Percentiles rank a stretch among this genome's conserved stretches.
These are phyloP conservation scores for Termitomyces eurrhizus DNA, from an alignment of 768 basidiomycete species.

Conservation along the genomic window DNA sequence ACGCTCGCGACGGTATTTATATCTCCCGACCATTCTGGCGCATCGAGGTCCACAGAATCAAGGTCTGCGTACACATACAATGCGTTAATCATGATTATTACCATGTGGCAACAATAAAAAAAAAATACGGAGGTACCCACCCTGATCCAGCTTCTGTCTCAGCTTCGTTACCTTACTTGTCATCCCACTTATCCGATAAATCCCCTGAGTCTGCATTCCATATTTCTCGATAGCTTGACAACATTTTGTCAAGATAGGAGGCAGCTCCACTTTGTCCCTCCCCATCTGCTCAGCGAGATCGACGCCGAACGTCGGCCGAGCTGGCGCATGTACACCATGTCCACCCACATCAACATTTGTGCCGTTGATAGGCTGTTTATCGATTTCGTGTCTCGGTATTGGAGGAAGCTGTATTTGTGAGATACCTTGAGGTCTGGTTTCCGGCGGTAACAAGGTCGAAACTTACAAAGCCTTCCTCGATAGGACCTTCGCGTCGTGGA, in stretches of 20 bases:
- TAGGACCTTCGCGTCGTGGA: constrained; percentile 85
- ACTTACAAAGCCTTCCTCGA: constrained; percentile 92
- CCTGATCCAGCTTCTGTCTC: constrained; percentile 82
- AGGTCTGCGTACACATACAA: constrained; percentile 49
- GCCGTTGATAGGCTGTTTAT: constrained; percentile 22
- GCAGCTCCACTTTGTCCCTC: constrained; percentile 89
- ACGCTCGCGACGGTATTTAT: constrained; percentile 96
- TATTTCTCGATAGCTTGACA: constrained; percentile 89
- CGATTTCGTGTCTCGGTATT: constrained; percentile 40
- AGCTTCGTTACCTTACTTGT: constrained; percentile 82
- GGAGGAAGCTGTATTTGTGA: constrained; percentile 51
- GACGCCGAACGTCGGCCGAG: constrained; percentile 84
- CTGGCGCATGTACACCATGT: constrained; percentile 51
- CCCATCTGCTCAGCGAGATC: constrained; percentile 90
- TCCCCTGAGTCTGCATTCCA: constrained; percentile 79
- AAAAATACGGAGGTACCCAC: constrained; percentile 32
- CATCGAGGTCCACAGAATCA: constrained; percentile 81
- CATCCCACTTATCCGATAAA: constrained; percentile 92
- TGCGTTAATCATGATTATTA: background rate
- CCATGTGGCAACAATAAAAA: background rate
- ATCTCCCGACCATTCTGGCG: constrained; percentile 88
- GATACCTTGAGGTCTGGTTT: constrained; percentile 1
- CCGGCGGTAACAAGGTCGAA: background rate
- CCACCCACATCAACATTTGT: constrained; percentile 39
- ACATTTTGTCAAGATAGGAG: constrained; percentile 83